Evolutionary conservation across 179 eudicot species (phyloP).

Genomic region (Silene coronaria): DNA sequence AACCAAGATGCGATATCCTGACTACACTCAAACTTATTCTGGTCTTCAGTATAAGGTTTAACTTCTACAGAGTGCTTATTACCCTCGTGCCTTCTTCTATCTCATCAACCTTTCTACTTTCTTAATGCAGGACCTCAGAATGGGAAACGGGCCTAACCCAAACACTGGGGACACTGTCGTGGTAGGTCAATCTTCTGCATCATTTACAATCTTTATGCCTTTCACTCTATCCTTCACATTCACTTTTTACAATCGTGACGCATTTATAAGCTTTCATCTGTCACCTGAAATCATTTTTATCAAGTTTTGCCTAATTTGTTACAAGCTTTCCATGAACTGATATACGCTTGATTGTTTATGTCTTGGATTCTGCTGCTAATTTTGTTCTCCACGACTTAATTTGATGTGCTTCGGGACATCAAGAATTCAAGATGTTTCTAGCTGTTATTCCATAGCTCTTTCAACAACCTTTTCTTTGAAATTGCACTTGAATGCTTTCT

Average conservation of each 20-base stretch:
- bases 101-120: constrained; percentile 9
- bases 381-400: not conserved
- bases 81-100: not conserved
- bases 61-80: not conserved
- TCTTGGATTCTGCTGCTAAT: not conserved
- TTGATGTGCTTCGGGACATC: not conserved
- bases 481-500: not conserved
- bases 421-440: not conserved
- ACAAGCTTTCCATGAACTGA: not conserved
- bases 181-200: constrained; percentile 42
- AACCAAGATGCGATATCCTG: constrained; percentile 90
- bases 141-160: constrained; percentile 67
- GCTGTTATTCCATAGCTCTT: not conserved
- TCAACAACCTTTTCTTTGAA: not conserved
- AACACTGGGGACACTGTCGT: constrained; percentile 76
- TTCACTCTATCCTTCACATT: not conserved
- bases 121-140: constrained; percentile 72
- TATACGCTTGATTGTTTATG: not conserved
- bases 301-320: not conserved
- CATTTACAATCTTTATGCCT: not conserved
- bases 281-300: not conserved
- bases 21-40: constrained; percentile 68
- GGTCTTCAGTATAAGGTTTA: constrained; percentile 91
- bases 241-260: not conserved
- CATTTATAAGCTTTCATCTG: constrained; percentile 1